Evolutionary conservation across 2,329 filamentous ascomycete species (phyloP).

Genomic region (Xylaria sp.): DNA sequence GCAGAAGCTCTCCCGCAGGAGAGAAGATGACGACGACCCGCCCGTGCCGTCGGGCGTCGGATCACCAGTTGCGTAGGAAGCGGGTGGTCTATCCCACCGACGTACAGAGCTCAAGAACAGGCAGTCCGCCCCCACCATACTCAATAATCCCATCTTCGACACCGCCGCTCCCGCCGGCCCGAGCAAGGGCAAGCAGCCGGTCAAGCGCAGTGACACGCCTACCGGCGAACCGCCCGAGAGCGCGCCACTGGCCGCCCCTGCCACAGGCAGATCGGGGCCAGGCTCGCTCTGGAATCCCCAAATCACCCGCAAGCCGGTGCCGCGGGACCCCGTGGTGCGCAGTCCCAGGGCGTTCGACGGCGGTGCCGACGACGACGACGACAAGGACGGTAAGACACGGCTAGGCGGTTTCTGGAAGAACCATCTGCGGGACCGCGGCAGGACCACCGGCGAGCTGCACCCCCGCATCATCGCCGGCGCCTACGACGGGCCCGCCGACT

Average conservation of each 20-base stretch:
- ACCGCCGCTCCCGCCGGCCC: too few relatives aligned
- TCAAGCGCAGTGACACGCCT: too few relatives aligned
- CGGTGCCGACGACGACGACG: not conserved
- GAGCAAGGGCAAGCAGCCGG: too few relatives aligned
- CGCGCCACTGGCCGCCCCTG: too few relatives aligned
- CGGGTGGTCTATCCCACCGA: not conserved
- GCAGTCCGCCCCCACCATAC: too few relatives aligned
- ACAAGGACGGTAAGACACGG: not conserved
- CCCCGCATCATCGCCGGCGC: not conserved
- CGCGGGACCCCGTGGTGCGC: too few relatives aligned
- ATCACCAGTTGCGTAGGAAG: not conserved
- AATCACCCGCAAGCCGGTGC: not conserved
- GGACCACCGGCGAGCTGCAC: not conserved
- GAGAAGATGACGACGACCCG: not conserved
- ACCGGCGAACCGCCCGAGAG: too few relatives aligned
- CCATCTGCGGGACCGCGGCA: not conserved
- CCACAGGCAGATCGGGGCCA: too few relatives aligned
- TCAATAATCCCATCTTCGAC: too few relatives aligned
- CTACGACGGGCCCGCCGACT: not conserved
- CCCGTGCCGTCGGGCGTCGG: not conserved
- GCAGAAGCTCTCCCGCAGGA: not conserved
- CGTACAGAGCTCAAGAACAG: not conserved
- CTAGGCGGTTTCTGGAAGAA: not conserved
- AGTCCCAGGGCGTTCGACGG: too few relatives aligned
- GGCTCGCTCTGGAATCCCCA: too few relatives aligned